A percentile compares a stretch with the other conserved stretches of the same genome.
These are phyloP conservation scores for Farysia itapuensis DNA, from an alignment of 1,284 basidiomycete genomes.

Conservation along the genomic window DNA sequence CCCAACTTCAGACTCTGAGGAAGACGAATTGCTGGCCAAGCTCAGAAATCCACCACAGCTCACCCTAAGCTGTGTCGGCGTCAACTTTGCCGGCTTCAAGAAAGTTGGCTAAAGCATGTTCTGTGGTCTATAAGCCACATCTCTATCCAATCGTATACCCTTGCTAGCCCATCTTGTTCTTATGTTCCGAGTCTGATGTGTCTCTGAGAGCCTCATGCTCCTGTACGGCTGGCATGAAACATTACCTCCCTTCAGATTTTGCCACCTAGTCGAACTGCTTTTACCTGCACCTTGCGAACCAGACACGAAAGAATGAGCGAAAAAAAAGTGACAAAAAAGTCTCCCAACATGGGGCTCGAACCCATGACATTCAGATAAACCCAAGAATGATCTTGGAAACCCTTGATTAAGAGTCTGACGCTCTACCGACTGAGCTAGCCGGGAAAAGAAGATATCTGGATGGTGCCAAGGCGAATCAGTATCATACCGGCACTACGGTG, in stretches of 20 bases:
- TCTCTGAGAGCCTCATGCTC: too few species aligned
- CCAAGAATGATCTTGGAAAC: conserved; percentile 25
- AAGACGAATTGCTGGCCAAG: conserved; percentile 3
- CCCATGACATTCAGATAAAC: conserved; percentile 58
- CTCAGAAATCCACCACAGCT: conserved; percentile 17
- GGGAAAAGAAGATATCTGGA: conserved; percentile 30
- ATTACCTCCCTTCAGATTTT: too few species aligned
- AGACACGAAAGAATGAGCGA: too few species aligned
- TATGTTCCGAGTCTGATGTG: too few species aligned
- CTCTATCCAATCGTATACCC: too few species aligned
- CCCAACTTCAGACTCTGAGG: not conserved
- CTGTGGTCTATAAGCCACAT: too few species aligned
- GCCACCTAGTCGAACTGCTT: too few species aligned
- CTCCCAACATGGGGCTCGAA: conserved; percentile 60
- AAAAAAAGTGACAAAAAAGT: conserved; percentile 36
- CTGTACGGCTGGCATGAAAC: too few species aligned
- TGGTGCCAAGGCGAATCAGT: not conserved
- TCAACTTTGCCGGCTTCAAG: conserved; percentile 51
- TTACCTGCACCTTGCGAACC: too few species aligned
- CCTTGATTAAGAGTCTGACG: conserved; percentile 58
- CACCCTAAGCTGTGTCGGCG: conserved; percentile 48
- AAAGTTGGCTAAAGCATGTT: conserved; percentile 38
- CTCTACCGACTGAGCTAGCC: conserved; percentile 61
- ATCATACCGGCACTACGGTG: not conserved
- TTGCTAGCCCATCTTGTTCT: too few species aligned